Evolutionary conservation across 2,329 filamentous ascomycete genomes (phyloP).

Genomic region (Fusarium anthophilum): DNA sequence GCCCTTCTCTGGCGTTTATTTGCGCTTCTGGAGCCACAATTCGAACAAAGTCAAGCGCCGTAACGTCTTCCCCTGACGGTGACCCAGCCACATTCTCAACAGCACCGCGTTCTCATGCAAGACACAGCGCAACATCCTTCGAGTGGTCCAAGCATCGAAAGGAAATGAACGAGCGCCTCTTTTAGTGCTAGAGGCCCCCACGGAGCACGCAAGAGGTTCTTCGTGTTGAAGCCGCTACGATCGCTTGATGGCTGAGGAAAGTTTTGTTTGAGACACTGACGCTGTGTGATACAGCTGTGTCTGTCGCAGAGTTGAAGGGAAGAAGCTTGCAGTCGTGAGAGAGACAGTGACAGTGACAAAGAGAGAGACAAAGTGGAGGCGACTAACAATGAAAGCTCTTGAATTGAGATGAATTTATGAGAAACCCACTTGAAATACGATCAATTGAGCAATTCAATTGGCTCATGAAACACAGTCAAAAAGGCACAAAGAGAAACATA

Average conservation of each 20-base stretch:
- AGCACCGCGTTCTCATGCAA: constrained; percentile 8
- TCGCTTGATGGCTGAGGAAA: background rate
- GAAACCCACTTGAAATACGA: constrained; percentile 3
- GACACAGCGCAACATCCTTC: constrained; percentile 6
- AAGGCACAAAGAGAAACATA: background rate
- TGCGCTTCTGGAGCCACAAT: constrained; percentile 8
- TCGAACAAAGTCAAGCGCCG: background rate
- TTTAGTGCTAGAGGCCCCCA: constrained; percentile 18
- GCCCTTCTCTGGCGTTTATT: constrained; percentile 2
- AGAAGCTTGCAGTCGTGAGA: constrained; percentile 1
- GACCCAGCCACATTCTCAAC: constrained; percentile 8
- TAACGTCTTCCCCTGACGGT: background rate
- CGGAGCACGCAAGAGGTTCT: constrained; percentile 27
- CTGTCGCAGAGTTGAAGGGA: constrained; percentile 10
- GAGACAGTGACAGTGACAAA: background rate
- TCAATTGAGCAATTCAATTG: background rate
- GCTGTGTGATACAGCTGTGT: constrained; percentile 10
- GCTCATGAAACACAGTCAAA: background rate
- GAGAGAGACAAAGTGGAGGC: constrained; percentile 8
- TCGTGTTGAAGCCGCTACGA: constrained; percentile 1
- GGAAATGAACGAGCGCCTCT: constrained; percentile 27
- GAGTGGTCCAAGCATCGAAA: constrained; percentile 18
- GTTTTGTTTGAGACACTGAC: constrained; percentile 15
- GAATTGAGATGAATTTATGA: background rate
- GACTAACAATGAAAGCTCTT: constrained; percentile 1